Evolutionary conservation across 805 yeast species (phyloP), one percentile per base, ranked within the genome.

Genomic region (Yueomyces sinensis): DNA sequence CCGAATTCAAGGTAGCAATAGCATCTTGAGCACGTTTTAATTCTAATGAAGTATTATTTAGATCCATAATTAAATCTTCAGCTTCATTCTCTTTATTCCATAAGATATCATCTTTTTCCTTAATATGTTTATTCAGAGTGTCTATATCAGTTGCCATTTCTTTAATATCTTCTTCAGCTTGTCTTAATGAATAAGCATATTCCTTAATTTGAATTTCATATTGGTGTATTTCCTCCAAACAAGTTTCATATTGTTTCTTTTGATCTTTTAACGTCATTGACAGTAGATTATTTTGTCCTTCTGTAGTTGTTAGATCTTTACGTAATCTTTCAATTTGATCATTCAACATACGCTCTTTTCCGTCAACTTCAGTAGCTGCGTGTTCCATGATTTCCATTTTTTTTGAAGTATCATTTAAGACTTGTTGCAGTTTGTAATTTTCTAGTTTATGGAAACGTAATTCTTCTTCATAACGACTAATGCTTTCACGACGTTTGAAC

Each of bases 191-290:
- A 22, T 58, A 62, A 38, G 67, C 59, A 25, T 70, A 56, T 44
- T 78, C 82, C 15, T 55, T 49, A 34, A 73, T 56, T 40, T 82
- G 83, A 32, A 76, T 65, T 49, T 87, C 95, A 2, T 91, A 87
- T 33, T 72, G 68, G 46, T 84, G 93, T 18, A 86, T 62, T 46
- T 82, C 81, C 37, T 66, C 64, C 44, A 68, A 73, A 50, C 82
- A 80, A 40, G 76, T 80, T 25, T 82, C 87, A 24, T 93, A 74
- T 40, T 94, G 69, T 14, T 63, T 56, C 48, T 75, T 78, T 56
- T 81, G 84, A 23, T 79, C 60, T 27, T 70, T 72, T 16, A 78
- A 59, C 22, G 71, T 66, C 27, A 68, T 65, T 1, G 63, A 51
- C 22, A 83, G 58, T 22, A 82, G 77, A 2, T 51, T 46, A 43